Percentiles rank a stretch among this genome's conserved stretches.
These are phyloP conservation scores for Parascedosporium putredinis DNA, from an alignment of 2,329 filamentous ascomycete species.

Conservation along the genomic window DNA sequence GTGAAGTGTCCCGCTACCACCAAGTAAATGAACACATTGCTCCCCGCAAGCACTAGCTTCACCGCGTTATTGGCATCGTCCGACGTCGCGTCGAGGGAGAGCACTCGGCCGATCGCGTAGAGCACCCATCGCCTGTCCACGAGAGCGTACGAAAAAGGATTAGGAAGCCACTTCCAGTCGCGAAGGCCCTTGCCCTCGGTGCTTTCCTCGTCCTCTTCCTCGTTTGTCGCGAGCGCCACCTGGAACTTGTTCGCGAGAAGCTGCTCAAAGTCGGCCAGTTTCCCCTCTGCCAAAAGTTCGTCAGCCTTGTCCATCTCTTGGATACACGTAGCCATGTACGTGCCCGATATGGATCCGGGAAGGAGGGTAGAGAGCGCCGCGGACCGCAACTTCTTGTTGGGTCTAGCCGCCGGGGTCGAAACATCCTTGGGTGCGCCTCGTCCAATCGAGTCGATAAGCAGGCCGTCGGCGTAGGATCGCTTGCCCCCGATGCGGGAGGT, in stretches of 20 bases:
- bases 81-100: conserved; percentile 40
- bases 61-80: conserved; percentile 19
- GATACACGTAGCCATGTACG: conserved; percentile 35
- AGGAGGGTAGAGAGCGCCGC: conserved; percentile 24
- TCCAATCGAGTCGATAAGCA: conserved; percentile 65
- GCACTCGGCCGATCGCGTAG: conserved; percentile 51
- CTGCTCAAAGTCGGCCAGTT: conserved; percentile 39
- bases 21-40: conserved; percentile 48
- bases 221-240: conserved; percentile 23
- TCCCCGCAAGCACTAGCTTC: conserved; percentile 32
- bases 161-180: conserved; percentile 41
- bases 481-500: conserved; percentile 43
- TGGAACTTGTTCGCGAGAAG: conserved; percentile 39
- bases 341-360: conserved; percentile 40
- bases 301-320: conserved; percentile 37
- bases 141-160: conserved; percentile 35
- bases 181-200: conserved; percentile 19
- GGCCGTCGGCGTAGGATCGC: conserved; percentile 44
- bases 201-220: conserved; percentile 11
- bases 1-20: conserved; percentile 51
- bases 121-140: conserved; percentile 57
- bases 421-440: conserved; percentile 40
- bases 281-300: conserved; percentile 31
- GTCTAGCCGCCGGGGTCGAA: conserved; percentile 2
- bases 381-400: not conserved